These are phyloP conservation scores for Nymphaea colorata DNA, from an alignment of 164 flowering plant genomes.

Conservation along the genomic window DNA sequence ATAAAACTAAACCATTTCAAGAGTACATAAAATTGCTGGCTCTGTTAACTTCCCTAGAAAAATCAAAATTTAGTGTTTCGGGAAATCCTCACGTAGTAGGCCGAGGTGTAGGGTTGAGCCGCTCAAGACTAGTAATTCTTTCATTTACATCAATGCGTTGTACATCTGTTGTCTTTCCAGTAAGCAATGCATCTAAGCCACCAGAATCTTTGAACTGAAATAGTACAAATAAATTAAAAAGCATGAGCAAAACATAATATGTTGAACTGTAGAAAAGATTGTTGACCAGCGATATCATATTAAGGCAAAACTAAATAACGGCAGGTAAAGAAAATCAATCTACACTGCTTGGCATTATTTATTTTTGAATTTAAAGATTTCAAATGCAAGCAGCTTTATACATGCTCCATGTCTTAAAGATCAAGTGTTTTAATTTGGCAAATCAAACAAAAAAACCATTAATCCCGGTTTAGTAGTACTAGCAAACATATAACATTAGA, in stretches of 20 bases:
- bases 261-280: neutral
- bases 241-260: neutral
- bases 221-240: neutral
- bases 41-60: conserved; percentile 4
- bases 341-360: neutral
- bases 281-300: neutral
- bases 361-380: neutral
- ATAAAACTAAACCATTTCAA: neutral
- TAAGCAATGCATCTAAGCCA: conserved; percentile 67
- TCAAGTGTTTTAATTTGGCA: neutral
- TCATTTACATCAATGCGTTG: conserved; percentile 90
- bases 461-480: neutral
- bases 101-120: conserved; percentile 82
- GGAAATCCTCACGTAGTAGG: conserved; percentile 67
- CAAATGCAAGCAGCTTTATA: neutral
- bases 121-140: conserved; percentile 80
- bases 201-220: conserved; percentile 89
- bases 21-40: conserved; percentile 2
- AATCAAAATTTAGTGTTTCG: neutral
- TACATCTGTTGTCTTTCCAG: conserved; percentile 60
- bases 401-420: neutral
- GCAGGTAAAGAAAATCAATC: neutral
- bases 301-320: neutral
- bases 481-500: neutral
- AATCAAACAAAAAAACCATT: neutral